phyloP scores from a whole-genome alignment of 306 rosid species.

The Lathyrus oleraceus region DNA sequence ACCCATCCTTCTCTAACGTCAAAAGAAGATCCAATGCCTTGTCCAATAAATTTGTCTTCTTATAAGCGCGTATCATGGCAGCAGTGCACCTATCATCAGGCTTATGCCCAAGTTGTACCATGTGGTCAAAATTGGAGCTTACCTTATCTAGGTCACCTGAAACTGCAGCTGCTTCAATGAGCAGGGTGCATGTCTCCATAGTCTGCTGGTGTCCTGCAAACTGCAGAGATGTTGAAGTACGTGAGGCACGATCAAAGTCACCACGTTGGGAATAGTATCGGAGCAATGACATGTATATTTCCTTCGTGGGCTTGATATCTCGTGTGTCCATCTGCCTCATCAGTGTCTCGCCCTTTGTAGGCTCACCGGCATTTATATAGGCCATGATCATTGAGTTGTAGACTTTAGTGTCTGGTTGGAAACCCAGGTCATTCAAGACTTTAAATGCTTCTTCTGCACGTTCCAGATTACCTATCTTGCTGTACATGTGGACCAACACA shows the following conservation, averaged over 20 bases:
- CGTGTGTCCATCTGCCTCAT: constrained; percentile 69
- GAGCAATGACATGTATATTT: constrained; percentile 71
- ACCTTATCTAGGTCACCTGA: constrained; percentile 57
- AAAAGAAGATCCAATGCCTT: constrained; percentile 68
- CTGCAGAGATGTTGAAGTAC: constrained; percentile 58
- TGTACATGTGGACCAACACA: constrained; percentile 70
- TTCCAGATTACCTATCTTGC: constrained; percentile 71
- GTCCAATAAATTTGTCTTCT: constrained; percentile 61
- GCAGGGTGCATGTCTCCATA: constrained; percentile 64
- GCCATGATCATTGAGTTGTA: constrained; percentile 75
- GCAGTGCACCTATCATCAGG: constrained; percentile 87
- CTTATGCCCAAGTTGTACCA: constrained; percentile 56
- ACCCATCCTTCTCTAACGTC: constrained; percentile 71
- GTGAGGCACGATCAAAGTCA: constrained; percentile 45
- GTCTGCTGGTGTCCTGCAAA: constrained; percentile 57
- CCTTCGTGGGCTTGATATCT: constrained; percentile 58
- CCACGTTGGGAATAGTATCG: constrained; percentile 53
- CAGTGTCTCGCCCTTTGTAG: constrained; percentile 45
- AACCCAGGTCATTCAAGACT: constrained; percentile 62
- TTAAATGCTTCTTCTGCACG: constrained; percentile 65
- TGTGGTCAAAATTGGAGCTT: constrained; percentile 63
- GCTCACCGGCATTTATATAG: constrained; percentile 62
- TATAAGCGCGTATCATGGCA: constrained; percentile 74
- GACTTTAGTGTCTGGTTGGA: constrained; percentile 62
- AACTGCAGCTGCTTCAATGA: constrained; percentile 58